Evolutionary conservation across 1,284 basidiomycete species (phyloP).

Genomic region (Fomes fomentarius): DNA sequence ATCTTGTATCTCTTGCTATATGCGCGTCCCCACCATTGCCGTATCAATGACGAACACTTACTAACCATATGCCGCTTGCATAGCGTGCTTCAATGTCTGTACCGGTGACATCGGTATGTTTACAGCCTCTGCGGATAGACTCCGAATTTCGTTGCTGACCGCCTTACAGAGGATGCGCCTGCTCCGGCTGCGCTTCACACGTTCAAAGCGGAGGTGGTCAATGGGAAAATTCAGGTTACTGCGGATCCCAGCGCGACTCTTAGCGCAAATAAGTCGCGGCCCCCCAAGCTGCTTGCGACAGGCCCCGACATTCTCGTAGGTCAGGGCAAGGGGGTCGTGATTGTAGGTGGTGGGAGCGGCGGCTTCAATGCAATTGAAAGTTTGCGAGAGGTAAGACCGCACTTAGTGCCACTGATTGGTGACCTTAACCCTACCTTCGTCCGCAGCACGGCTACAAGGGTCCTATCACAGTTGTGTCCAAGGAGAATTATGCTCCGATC

Average conservation of each 20-base stretch:
- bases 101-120: constrained; percentile 73
- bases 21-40: not conserved
- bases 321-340: constrained; percentile 64
- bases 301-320: constrained; percentile 24
- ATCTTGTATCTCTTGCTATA: too few relatives aligned
- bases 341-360: constrained; percentile 88
- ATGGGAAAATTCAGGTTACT: constrained; percentile 82
- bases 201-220: constrained; percentile 73
- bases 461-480: constrained; percentile 79
- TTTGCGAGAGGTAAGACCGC: constrained; percentile 68
- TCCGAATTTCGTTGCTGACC: too few relatives aligned
- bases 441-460: constrained; percentile 76
- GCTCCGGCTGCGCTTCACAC: constrained; percentile 85
- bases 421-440: not conserved
- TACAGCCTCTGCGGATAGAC: too few relatives aligned
- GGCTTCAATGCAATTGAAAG: constrained; percentile 84
- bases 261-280: constrained; percentile 69
- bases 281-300: constrained; percentile 52
- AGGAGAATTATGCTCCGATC: constrained; percentile 84
- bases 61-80: constrained; percentile 4
- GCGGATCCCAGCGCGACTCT: constrained; percentile 72
- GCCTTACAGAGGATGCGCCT: constrained; percentile 81
- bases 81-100: constrained; percentile 88
- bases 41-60: not conserved
- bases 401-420: too few relatives aligned